phyloP scores from a whole-genome alignment of 805 yeast species.

The Alloascoidea hylecoeti region DNA sequence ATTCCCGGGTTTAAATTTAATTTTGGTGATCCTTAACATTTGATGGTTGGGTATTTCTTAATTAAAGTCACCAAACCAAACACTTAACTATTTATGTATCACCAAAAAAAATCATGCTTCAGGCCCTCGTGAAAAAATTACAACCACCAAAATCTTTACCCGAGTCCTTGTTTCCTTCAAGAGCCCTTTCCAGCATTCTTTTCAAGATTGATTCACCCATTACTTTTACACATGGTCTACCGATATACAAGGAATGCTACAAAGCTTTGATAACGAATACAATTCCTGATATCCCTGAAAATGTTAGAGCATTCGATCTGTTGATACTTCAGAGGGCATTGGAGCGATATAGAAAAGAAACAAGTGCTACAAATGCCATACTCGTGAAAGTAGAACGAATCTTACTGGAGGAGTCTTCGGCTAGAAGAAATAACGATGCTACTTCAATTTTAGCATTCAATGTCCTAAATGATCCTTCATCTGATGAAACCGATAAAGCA shows the following conservation, averaged over 20 bases:
- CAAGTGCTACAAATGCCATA: neutral
- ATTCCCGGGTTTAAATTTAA: too few species aligned
- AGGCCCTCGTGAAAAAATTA: neutral
- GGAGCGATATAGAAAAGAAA: neutral
- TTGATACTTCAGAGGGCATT: neutral
- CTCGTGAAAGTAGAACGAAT: neutral
- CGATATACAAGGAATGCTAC: neutral
- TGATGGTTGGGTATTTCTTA: neutral
- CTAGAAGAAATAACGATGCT: neutral
- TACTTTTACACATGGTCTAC: neutral
- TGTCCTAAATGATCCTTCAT: neutral
- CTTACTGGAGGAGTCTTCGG: neutral
- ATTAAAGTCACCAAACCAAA: slow-evolving; percentile 1
- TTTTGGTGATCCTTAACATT: too few species aligned
- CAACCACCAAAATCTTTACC: slow-evolving; percentile 37
- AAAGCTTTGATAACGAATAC: neutral
- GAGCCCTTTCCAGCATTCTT: slow-evolving; percentile 45
- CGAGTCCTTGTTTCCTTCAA: slow-evolving; percentile 80
- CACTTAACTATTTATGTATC: neutral
- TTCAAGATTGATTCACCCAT: neutral
- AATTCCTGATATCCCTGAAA: neutral
- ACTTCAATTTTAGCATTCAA: neutral
- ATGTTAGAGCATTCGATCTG: neutral
- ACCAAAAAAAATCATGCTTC: neutral
- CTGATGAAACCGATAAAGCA: neutral